Conservation (phyloP, 495 filamentous ascomycete genomes). For the Viridothelium virens region DNA sequence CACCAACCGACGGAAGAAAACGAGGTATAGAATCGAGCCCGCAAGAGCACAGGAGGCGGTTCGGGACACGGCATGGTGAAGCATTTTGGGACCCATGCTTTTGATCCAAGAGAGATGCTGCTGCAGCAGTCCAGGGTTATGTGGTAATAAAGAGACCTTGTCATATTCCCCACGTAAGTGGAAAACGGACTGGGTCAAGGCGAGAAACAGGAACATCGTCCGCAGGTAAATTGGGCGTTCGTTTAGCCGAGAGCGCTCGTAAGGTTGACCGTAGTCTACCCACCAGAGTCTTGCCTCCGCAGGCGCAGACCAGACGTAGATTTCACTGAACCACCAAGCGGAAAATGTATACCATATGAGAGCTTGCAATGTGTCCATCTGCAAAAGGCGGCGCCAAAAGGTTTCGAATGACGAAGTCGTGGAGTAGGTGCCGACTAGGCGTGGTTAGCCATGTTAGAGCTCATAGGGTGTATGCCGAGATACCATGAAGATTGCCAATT, state of each 20-base stretch:
- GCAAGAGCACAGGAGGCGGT: not conserved
- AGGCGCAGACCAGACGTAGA: conserved; percentile 73
- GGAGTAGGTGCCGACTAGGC: conserved; percentile 54
- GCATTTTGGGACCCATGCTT: conserved; percentile 6
- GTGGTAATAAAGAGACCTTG: conserved; percentile 39
- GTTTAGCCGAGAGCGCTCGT: conserved; percentile 75
- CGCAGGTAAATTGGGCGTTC: conserved; percentile 79
- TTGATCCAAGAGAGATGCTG: conserved; percentile 1
- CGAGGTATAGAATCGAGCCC: conserved; percentile 15
- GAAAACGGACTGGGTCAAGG: conserved; percentile 55
- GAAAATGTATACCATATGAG: conserved; percentile 50
- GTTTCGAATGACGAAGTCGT: conserved; percentile 59
- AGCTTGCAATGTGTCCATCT: conserved; percentile 41
- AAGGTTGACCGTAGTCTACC: conserved; percentile 56
- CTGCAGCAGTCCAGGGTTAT: not conserved
- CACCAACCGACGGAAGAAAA: conserved; percentile 53
- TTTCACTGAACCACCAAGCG: conserved; percentile 69
- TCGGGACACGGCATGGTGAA: conserved; percentile 2
- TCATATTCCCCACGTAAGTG: conserved; percentile 75
- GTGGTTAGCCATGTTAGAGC: conserved; percentile 12
- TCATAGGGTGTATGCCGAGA: conserved; percentile 17
- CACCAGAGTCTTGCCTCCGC: conserved; percentile 57
- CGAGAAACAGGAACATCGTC: conserved; percentile 58
- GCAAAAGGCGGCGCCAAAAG: conserved; percentile 41
- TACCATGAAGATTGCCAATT: conserved; percentile 72